A percentile compares a stretch with the other conserved stretches of the same genome.
Evolutionary conservation across 768 basidiomycete species (phyloP).

Genomic region (Tylopilus vinaceipallidus): DNA sequence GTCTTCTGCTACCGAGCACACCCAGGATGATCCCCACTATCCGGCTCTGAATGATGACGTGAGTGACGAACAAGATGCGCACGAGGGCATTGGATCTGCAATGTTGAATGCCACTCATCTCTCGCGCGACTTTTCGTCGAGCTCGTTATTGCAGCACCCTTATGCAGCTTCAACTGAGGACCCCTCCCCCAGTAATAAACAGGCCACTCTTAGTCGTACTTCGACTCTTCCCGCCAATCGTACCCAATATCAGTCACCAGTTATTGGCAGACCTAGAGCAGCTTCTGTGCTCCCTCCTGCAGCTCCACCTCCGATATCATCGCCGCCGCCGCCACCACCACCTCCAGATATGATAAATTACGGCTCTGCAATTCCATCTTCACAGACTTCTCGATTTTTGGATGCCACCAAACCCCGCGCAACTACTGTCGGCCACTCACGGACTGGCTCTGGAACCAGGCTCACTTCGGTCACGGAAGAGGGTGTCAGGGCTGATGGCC

Average conservation of each 20-base stretch:
- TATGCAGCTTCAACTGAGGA: slow-evolving; percentile 50
- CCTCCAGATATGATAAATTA: slow-evolving; percentile 38
- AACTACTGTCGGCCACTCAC: slow-evolving; percentile 50
- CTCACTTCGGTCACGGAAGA: slow-evolving; percentile 68
- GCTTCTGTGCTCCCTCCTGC: slow-evolving; percentile 62
- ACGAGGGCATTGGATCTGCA: slow-evolving; percentile 46
- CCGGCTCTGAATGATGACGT: slow-evolving; percentile 18
- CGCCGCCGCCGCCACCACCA: slow-evolving; percentile 65
- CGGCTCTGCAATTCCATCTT: slow-evolving; percentile 30
- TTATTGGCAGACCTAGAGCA: slow-evolving; percentile 47
- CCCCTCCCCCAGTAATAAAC: slow-evolving; percentile 25
- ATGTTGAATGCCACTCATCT: slow-evolving; percentile 36
- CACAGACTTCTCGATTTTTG: slow-evolving; percentile 31
- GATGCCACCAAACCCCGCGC: slow-evolving; percentile 45
- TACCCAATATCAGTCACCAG: slow-evolving; percentile 22
- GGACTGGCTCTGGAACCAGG: slow-evolving; percentile 54
- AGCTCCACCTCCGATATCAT: slow-evolving; percentile 59
- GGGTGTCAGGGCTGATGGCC: slow-evolving; percentile 38
- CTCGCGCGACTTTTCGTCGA: slow-evolving; percentile 28
- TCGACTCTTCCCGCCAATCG: slow-evolving; percentile 35
- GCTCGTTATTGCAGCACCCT: slow-evolving; percentile 40
- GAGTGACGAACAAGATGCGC: slow-evolving; percentile 36
- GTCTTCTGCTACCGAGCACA: slow-evolving; percentile 40
- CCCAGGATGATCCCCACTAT: slow-evolving; percentile 36
- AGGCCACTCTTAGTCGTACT: slow-evolving; percentile 31